These are phyloP conservation scores for Circinella minor DNA, from an alignment of 371 early-diverging fungal species.

Conservation along the genomic window DNA sequence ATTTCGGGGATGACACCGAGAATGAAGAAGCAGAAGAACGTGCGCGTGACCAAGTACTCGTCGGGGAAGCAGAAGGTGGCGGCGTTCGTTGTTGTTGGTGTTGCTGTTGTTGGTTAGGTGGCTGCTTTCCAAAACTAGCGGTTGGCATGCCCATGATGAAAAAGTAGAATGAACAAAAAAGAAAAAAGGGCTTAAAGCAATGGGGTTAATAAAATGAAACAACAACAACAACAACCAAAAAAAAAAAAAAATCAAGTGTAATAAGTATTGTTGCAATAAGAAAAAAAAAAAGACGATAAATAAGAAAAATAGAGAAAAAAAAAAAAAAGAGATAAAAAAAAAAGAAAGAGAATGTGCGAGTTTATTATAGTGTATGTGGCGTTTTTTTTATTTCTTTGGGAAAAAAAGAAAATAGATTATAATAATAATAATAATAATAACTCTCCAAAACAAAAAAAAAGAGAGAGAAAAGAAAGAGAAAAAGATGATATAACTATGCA, in stretches of 20 bases:
- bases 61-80: constrained; percentile 16
- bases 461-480: neutral
- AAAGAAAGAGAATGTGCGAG: constrained; percentile 3
- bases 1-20: constrained; percentile 16
- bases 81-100: constrained; percentile 13
- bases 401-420: constrained; percentile 15
- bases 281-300: no score
- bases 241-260: no score
- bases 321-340: constrained; percentile 6
- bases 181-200: no score
- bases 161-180: neutral
- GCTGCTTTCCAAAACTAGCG: neutral
- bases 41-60: constrained; percentile 12
- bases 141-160: constrained; percentile 18
- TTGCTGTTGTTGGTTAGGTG: neutral
- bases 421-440: neutral
- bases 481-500: neutral
- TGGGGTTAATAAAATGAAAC: no score
- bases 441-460: neutral
- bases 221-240: no score
- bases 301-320: neutral
- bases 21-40: constrained; percentile 12
- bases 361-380: neutral
- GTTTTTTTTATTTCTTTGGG: neutral
- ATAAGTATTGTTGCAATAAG: no score